Evolutionary conservation across 441 rosid species (phyloP), one percentile per base, ranked within the genome.

Genomic region (Erodium texanum): DNA sequence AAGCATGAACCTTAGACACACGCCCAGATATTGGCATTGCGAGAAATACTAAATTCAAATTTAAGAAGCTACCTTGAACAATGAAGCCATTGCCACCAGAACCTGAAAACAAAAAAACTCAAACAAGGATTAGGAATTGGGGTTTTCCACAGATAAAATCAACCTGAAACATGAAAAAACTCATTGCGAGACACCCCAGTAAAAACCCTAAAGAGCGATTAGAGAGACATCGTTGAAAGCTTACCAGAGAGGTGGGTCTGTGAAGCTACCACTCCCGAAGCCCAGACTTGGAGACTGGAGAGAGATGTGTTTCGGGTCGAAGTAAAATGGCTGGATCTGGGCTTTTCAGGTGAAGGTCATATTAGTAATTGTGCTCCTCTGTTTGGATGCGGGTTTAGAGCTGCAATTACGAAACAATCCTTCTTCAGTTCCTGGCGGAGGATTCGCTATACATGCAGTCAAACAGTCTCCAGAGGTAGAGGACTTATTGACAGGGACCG

Each of bases 61-160:
- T 7, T 2, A 61, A 64, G 15, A 29, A 43, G 34, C 64, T 77
- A 88, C 98, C 96, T 92, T 92, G 83, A 92, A 92, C 68, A 92
- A 81, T 19, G 86, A 86, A 79, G 96, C 97, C 97, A 92, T 92
- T 38, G 61, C 27, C 3, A 34, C 19, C 48, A 0, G 14, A 36
- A 15, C 36, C 27, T 7, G 10, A 23, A 58, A 24, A 34, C 34
- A 41, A 1, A 22, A 27, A 23, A 41, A 3, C 22, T 18, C n/a
- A n/a, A n/a, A n/a, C n/a, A 24, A 52, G 59, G 59, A 52, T 16
- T 22, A 52, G 59, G 20, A 16, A 22, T 52, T 52, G 59, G 59
- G 61, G 23, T 18, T 54, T n/a, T 54, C 61, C 61, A 18, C 61
- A 54, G 61, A 18, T 2, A 54, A 54, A 54, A 16, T 10, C 23